Conservation (phyloP, 2,329 filamentous ascomycete species). For the Pezicula rhizophila region DNA sequence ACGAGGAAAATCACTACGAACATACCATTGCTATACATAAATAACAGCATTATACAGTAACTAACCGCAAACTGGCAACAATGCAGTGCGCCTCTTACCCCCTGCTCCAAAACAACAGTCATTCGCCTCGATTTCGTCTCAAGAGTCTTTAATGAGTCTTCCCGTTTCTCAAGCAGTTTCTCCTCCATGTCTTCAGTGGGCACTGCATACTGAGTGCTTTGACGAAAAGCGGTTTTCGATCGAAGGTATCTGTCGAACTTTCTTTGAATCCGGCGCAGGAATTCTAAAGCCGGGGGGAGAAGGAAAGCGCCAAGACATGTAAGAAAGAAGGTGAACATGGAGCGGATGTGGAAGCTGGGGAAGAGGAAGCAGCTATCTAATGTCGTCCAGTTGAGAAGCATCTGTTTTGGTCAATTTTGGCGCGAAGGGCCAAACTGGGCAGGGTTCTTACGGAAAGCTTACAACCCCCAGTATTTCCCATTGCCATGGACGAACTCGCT, state of each 20-base stretch:
- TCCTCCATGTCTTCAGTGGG: conserved; percentile 12
- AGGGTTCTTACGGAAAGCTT: conserved; percentile 15
- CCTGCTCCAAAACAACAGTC: conserved; percentile 12
- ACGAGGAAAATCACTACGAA: background rate
- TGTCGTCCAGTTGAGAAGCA: conserved; percentile 20
- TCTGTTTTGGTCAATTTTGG: conserved; percentile 8
- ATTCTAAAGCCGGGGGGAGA: conserved; percentile 17
- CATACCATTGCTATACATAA: conserved; percentile 21
- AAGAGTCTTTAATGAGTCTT: background rate
- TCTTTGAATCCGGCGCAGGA: conserved; percentile 14
- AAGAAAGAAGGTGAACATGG: conserved; percentile 15
- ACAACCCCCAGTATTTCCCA: conserved; percentile 11
- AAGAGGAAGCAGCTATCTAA: conserved; percentile 19
- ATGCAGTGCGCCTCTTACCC: conserved; percentile 12
- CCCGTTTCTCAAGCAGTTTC: conserved; percentile 8
- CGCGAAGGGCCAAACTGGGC: background rate
- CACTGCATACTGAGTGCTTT: conserved; percentile 2
- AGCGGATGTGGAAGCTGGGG: conserved; percentile 13
- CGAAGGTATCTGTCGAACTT: conserved; percentile 14
- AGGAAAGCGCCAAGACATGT: conserved; percentile 16
- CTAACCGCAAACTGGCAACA: conserved; percentile 14
- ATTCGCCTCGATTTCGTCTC: background rate
- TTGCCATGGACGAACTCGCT: conserved; percentile 7
- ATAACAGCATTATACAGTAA: conserved; percentile 16
- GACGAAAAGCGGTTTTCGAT: conserved; percentile 1